A percentile compares a stretch with the other conserved stretches of the same genome.
Evolutionary conservation across 495 filamentous ascomycete genomes (phyloP).

Genomic region (Parathielavia appendiculata): DNA sequence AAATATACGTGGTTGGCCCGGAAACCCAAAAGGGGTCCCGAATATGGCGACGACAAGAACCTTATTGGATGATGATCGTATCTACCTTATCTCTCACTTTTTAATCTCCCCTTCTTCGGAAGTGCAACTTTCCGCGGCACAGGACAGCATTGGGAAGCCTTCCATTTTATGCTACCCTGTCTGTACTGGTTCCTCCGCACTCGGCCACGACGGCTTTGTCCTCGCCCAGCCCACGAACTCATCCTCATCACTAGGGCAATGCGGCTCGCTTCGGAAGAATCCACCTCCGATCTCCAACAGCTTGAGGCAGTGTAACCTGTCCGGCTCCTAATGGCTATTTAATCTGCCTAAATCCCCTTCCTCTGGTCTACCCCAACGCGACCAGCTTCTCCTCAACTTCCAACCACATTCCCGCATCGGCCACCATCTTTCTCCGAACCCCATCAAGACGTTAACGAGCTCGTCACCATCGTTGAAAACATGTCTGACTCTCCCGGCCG

Average conservation of each 20-base stretch:
- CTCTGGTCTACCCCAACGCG: slow-evolving; percentile 1
- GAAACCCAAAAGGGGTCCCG: not conserved
- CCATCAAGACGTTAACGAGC: slow-evolving; percentile 6
- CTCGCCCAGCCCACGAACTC: not conserved
- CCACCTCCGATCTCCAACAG: not conserved
- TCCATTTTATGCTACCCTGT: too few species aligned
- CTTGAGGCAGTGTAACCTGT: slow-evolving; percentile 1
- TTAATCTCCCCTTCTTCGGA: too few species aligned
- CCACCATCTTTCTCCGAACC: not conserved
- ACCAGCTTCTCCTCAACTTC: slow-evolving; percentile 3
- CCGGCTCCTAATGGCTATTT: slow-evolving; percentile 5
- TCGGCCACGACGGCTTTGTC: too few species aligned
- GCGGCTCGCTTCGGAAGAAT: slow-evolving; percentile 3
- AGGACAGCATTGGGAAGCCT: too few species aligned
- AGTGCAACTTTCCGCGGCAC: too few species aligned
- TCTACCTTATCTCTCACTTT: not conserved
- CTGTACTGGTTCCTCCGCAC: not conserved
- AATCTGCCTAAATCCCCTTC: not conserved
- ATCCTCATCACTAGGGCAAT: not conserved
- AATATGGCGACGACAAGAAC: not conserved
- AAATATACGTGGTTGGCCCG: not conserved
- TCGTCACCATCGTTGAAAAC: not conserved
- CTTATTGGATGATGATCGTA: not conserved
- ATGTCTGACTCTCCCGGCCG: not conserved
- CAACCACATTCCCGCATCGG: not conserved